Conservation (phyloP, 306 rosid species). For the Casuarina equisetifolia region DNA sequence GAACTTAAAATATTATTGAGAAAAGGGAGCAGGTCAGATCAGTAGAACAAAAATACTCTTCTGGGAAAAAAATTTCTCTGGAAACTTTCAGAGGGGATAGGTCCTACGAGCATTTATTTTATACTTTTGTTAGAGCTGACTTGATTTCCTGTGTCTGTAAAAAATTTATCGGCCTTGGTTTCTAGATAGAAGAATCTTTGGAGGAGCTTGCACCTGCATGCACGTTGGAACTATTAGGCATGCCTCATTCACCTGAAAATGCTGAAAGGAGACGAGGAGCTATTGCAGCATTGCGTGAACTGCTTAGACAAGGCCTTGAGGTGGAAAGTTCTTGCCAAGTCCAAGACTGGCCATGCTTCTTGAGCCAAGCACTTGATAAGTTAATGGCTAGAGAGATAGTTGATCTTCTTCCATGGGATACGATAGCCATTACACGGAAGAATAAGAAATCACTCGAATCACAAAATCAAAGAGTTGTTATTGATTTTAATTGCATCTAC, state of each 20-base stretch:
- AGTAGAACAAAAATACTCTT: not conserved
- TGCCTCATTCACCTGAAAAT: constrained; percentile 68
- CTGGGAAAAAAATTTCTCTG: not conserved
- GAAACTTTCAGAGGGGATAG: not conserved
- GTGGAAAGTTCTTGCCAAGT: constrained; percentile 85
- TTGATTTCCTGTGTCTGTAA: not conserved
- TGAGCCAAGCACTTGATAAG: constrained; percentile 74
- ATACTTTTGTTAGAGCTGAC: not conserved
- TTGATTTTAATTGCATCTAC: constrained; percentile 80
- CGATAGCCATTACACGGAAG: constrained; percentile 70
- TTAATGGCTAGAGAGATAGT: constrained; percentile 78
- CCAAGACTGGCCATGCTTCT: constrained; percentile 89
- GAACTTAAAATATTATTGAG: not conserved
- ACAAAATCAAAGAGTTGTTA: constrained; percentile 81
- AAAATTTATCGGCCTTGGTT: constrained; percentile 26
- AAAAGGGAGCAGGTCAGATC: not conserved
- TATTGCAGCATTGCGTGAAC: constrained; percentile 86
- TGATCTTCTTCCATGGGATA: constrained; percentile 95
- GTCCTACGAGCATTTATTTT: not conserved
- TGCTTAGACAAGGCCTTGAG: constrained; percentile 93
- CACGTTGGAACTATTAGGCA: constrained; percentile 79
- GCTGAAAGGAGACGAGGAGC: constrained; percentile 87
- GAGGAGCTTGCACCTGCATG: constrained; percentile 99
- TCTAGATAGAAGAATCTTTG: constrained; percentile 94
- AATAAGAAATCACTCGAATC: constrained; percentile 92